Percentiles rank a stretch among this genome's conserved stretches.
Evolutionary conservation across 345 rosid species (phyloP).

Genomic region (Murraya koenigii): DNA sequence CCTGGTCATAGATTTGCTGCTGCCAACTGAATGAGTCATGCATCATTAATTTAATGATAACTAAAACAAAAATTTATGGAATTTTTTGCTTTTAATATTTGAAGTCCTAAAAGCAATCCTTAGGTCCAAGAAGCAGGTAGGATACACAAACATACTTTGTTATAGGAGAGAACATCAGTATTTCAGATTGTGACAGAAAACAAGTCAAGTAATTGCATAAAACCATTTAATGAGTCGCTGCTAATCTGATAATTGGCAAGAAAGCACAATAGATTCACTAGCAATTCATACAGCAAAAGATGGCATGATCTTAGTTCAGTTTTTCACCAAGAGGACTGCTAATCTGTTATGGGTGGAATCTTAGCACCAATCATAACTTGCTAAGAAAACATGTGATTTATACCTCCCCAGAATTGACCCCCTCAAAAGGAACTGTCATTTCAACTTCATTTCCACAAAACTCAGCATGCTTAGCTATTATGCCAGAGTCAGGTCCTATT

Average conservation of each 20-base stretch:
- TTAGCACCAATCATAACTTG: background rate
- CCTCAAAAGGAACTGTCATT: constrained; percentile 93
- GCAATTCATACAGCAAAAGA: background rate
- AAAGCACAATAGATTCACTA: background rate
- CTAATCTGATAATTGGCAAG: background rate
- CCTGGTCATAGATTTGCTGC: background rate
- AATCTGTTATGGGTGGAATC: background rate
- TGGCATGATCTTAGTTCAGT: background rate
- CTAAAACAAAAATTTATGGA: background rate
- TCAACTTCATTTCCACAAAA: constrained; percentile 84
- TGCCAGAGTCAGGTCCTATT: constrained; percentile 65
- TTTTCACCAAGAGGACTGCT: constrained; percentile 1
- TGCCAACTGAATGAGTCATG: background rate
- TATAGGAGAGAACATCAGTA: background rate
- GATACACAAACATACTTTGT: background rate
- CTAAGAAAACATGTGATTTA: background rate
- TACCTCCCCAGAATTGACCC: constrained; percentile 77
- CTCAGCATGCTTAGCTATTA: constrained; percentile 71
- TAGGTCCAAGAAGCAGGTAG: background rate
- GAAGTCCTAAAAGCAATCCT: background rate
- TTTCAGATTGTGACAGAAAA: background rate
- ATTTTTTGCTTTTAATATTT: background rate
- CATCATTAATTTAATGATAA: background rate
- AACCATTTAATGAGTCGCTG: background rate
- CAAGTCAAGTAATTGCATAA: background rate